Conservation (phyloP, 805 yeast species). For the Zygosaccharomyces gambellarensis region DNA sequence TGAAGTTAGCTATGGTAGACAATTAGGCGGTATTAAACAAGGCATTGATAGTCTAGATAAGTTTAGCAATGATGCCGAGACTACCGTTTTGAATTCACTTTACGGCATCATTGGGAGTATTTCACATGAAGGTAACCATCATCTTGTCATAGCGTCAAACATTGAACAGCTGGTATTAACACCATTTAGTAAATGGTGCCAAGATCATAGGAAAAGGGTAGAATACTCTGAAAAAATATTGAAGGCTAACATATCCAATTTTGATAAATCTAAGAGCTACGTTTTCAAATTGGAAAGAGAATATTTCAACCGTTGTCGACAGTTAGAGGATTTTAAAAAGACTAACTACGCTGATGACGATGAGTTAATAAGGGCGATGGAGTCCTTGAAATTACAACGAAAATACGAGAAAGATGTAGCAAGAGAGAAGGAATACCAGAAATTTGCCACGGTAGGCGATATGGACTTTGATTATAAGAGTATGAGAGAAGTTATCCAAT, state of each 20-base stretch:
- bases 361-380: slow-evolving; percentile 22
- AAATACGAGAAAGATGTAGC: slow-evolving; percentile 22
- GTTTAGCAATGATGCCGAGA: slow-evolving; percentile 28
- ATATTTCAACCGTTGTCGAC: slow-evolving; percentile 73
- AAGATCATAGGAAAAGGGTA: slow-evolving; percentile 64
- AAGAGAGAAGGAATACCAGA: slow-evolving; percentile 29
- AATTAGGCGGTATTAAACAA: slow-evolving; percentile 34
- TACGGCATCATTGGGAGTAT: slow-evolving; percentile 44
- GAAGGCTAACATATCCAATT: slow-evolving; percentile 46
- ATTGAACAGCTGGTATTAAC: slow-evolving; percentile 56
- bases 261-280: slow-evolving; percentile 42
- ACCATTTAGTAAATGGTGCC: slow-evolving; percentile 73
- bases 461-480: slow-evolving; percentile 34
- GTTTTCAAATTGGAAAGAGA: slow-evolving; percentile 54
- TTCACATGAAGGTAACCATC: slow-evolving; percentile 64
- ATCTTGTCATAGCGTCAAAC: slow-evolving; percentile 56
- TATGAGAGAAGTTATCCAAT: slow-evolving; percentile 38
- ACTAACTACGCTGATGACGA: slow-evolving; percentile 20
- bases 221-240: slow-evolving; percentile 55
- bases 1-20: slow-evolving; percentile 61
- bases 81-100: slow-evolving; percentile 39
- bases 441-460: slow-evolving; percentile 29
- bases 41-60: slow-evolving; percentile 22
- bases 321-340: slow-evolving; percentile 55
- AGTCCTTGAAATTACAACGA: slow-evolving; percentile 21